A percentile compares a stretch with the other conserved stretches of the same genome.
Evolutionary conservation across 2,329 filamentous ascomycete genomes (phyloP).

Genomic region (Pseudomassariella vexata): DNA sequence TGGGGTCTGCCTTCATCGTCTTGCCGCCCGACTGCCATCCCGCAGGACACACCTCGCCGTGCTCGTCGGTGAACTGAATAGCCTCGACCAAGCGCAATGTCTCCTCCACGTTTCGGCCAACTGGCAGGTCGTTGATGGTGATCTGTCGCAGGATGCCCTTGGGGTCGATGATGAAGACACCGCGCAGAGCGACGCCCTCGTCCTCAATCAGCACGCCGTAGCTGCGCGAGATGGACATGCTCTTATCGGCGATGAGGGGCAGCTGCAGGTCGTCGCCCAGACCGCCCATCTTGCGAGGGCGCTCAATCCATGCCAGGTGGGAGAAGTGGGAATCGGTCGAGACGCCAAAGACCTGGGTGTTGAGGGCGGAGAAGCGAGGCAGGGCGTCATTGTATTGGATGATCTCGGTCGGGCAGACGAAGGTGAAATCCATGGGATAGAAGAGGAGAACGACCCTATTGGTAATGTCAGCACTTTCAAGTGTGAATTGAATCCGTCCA

Average conservation of each 20-base stretch:
- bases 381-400: slow-evolving; percentile 58
- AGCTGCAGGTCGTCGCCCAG: slow-evolving; percentile 54
- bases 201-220: slow-evolving; percentile 62
- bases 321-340: slow-evolving; percentile 57
- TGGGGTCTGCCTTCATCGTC: slow-evolving; percentile 46
- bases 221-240: slow-evolving; percentile 51
- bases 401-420: slow-evolving; percentile 62
- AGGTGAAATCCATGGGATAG: slow-evolving; percentile 64
- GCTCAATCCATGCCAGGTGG: slow-evolving; percentile 52
- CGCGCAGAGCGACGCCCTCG: slow-evolving; percentile 56
- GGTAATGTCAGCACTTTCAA: too few species aligned
- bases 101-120: slow-evolving; percentile 60
- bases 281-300: slow-evolving; percentile 54
- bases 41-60: slow-evolving; percentile 66
- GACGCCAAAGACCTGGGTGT: slow-evolving; percentile 54
- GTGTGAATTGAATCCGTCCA: too few species aligned
- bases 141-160: slow-evolving; percentile 56
- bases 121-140: slow-evolving; percentile 60
- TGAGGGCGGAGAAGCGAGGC: slow-evolving; percentile 52
- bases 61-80: slow-evolving; percentile 79
- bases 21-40: slow-evolving; percentile 42
- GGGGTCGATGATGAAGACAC: slow-evolving; percentile 62
- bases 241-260: slow-evolving; percentile 57
- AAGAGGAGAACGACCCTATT: slow-evolving; percentile 59
- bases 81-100: slow-evolving; percentile 61